Evolutionary conservation across 805 yeast genomes (phyloP), one percentile per base, ranked within the genome.

Genomic region (Metschnikowia noctiluminum): DNA sequence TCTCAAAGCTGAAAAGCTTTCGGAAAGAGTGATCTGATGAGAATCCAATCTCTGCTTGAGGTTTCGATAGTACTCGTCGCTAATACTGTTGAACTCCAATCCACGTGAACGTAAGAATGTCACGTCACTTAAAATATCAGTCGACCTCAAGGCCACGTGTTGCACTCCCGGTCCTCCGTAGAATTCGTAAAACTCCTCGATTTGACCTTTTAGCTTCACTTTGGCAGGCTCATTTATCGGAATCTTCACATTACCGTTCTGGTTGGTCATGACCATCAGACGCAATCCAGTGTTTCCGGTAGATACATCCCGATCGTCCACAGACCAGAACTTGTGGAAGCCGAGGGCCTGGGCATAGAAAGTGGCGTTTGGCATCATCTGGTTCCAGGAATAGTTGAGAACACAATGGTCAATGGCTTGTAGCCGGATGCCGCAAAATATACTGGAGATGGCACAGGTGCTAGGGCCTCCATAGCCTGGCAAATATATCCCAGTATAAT

Each of bases 201-300:
- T 84, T 61, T 89, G 96, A 3, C 91, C 82, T 60, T 74, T 80
- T 61, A 77, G 77, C 38, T 70, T 62, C 1, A 91, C 89, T 42
- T 70, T 62, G 0, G 89, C 92, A 0, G 96, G 96, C 64, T 89
- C 95, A 64, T 88, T 89, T 43, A 89, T 78, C 13, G 96, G 96
- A 81, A 89, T 82, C 63, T 87, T 86, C 54, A 87, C 77, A 36
- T 59, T 64, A 13, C 84, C 87, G 55, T 82, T 79, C 12, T 74
- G 68, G 7, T 87, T 80, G 0, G 91, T 80, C 90, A 89, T 84
- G 12, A 89, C 96, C 26, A 82, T 78, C 11, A 95, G 85, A 46
- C 79, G 74, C 48, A 88, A 75, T 0, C 94, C 87, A 1, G 90
- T 79, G 55, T 70, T 81, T 45, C 79, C 81, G 0, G 96, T 87